Evolutionary conservation across 2,329 filamentous ascomycete genomes (phyloP), one percentile per base, ranked within the genome.

Genomic region (Fonsecaea pedrosoi): DNA sequence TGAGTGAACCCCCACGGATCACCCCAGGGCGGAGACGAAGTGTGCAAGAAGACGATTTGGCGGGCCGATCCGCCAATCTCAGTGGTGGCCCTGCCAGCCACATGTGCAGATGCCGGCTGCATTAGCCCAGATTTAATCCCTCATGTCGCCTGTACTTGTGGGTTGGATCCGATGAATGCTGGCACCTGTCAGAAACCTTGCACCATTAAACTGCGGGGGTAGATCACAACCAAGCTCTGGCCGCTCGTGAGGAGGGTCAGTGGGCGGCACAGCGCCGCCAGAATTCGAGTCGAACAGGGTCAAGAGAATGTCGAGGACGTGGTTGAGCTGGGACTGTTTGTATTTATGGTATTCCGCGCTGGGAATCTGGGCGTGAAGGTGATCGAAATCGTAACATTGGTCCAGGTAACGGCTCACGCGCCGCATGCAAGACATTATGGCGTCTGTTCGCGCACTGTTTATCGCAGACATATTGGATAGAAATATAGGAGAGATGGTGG

Each of bases 241-340:
- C 32, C 9, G 25, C 8, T 54, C 59, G 7, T 3, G 18, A n/a
- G 18, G n/a, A 18, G 15, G 7, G 10, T n/a, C 59, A 2, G 59
- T 34, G 32, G 18, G n/a, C 30, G 6, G 6, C 37, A 45, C 32
- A 10, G 59, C 5, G 15, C 18, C 32, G 10, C 18, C 21, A 18
- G 18, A 15, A 30, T n/a, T 42, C 30, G 45, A 54, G 18, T 56
- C 60, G 30, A 62, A 62, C 13, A 62, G 15, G 7, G 37, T 34
- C 50, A 62, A 5, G 12, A 55, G 40, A 53, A 53, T 37, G 38
- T 64, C 61, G n/a, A 64, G n/a, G 12, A 30, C 40, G n/a, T 35
- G 21, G 15, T 58, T 32, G 10, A 64, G 32, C 35, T 53, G 40
- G 9, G 42, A 18, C 32, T n/a, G 54, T 34, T 45, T 54, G 30